Conservation (phyloP, 73 alveolate genomes). For the Tetrahymena elliotti region DNA sequence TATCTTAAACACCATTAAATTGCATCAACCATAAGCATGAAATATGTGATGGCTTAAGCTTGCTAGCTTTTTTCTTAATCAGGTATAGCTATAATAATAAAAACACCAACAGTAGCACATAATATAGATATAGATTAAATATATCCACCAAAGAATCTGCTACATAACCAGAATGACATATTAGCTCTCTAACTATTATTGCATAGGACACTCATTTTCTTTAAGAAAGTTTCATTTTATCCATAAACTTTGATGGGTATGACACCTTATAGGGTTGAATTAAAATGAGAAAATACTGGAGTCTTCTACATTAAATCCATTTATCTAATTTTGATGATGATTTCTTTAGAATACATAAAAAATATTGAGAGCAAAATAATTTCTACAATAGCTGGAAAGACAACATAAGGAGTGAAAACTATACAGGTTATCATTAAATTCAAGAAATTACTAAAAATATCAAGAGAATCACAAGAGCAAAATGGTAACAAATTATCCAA, state of each 20-base stretch:
- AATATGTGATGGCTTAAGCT: not conserved
- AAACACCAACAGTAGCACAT: not conserved
- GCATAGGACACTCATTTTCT: not conserved
- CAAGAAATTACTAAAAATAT: not conserved
- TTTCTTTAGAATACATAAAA: not conserved
- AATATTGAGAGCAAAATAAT: not conserved
- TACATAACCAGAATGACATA: not conserved
- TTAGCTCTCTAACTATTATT: not conserved
- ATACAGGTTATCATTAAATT: not conserved
- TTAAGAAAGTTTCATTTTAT: not conserved
- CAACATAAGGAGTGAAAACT: not conserved
- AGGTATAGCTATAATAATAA: not conserved
- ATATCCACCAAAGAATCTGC: not conserved
- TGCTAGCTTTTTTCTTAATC: not conserved
- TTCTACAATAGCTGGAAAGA: not conserved
- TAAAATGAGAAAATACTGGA: not conserved
- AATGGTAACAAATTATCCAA: not conserved
- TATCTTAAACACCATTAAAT: slow-evolving; percentile 16
- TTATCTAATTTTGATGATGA: not conserved
- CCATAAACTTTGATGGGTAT: not conserved
- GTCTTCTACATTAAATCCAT: not conserved
- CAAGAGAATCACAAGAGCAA: not conserved
- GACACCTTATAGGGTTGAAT: not conserved
- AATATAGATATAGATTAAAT: not conserved
- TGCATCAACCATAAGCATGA: not conserved